Evolutionary conservation across 257 asterid genomes (phyloP), one percentile per base, ranked within the genome.

Genomic region (Ehretia macrophylla): DNA sequence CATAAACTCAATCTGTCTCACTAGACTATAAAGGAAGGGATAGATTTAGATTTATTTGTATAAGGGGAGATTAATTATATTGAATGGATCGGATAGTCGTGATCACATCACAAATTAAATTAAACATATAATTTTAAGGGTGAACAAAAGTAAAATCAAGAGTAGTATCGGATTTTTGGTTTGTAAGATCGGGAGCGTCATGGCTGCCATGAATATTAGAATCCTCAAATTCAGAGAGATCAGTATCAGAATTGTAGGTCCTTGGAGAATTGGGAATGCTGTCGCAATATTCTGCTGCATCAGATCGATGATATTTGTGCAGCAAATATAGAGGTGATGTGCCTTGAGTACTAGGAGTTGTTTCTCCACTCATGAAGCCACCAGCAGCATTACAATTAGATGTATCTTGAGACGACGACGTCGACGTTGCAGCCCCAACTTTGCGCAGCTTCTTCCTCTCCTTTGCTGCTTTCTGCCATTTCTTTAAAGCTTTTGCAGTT

Each of bases 381-480:
- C 35, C 35, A 27, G 35, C 35, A 27, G n/a, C n/a, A n/a, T n/a
- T n/a, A n/a, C n/a, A n/a, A n/a, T n/a, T n/a, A n/a, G n/a, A n/a
- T n/a, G n/a, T n/a, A n/a, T n/a, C n/a, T n/a, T 27, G 3, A 27
- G 35, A 27, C 6, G 35, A 27, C 6, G 35, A n/a, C 35, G 6
- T 27, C 35, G 35, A 1, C 6, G 35, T 6, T 1, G 35, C 35
- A 27, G 35, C 55, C 18, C 67, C 76, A 10, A 48, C 60, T 51
- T 60, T 74, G 22, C 79, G 76, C 51, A 50, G 38, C 58, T 73
- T 84, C 54, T 73, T 77, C 70, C 70, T 78, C 53, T 72, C 74
- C 71, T 70, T 80, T 0, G 87, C 94, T 1, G 81, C 77, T 46
- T 64, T 60, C 37, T 77, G 87, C 94, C 89, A 85, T 66, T 81